Percentiles rank a stretch among this genome's conserved stretches.
Conservation (phyloP, 2,329 filamentous ascomycete species). For the Trichoderma pleuroti region DNA sequence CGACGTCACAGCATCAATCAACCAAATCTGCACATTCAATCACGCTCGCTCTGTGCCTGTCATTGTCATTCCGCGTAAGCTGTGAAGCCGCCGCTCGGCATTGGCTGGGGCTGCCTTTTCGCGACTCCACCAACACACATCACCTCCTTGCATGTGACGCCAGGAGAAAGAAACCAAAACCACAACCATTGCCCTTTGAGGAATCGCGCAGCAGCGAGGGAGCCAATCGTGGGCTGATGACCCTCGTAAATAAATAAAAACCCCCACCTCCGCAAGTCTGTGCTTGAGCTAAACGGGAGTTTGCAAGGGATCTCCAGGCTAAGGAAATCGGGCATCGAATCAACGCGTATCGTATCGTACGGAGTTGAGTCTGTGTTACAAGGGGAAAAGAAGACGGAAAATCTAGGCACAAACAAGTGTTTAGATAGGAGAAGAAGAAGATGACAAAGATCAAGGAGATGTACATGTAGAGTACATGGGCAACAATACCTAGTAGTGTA, state of each 20-base stretch:
- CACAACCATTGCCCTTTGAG: neutral
- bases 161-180: neutral
- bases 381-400: neutral
- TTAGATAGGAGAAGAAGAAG: too few species aligned
- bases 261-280: slow-evolving; percentile 2
- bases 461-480: neutral
- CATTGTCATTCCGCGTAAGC: neutral
- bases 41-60: neutral
- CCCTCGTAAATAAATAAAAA: neutral
- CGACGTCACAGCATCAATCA: neutral
- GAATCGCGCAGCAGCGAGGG: neutral
- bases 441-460: neutral
- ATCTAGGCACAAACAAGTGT: too few species aligned
- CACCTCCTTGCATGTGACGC: slow-evolving; percentile 10
- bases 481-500: too few species aligned
- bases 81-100: neutral
- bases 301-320: neutral
- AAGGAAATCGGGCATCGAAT: neutral
- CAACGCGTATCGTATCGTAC: neutral
- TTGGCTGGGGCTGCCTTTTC: neutral
- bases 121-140: slow-evolving; percentile 6
- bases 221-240: neutral
- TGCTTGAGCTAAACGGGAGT: neutral
- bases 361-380: neutral
- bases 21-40: neutral